Percentiles rank a stretch among this genome's conserved stretches.
These are phyloP conservation scores for Citrus unshiu DNA, from an alignment of 345 rosid species.

Conservation along the genomic window DNA sequence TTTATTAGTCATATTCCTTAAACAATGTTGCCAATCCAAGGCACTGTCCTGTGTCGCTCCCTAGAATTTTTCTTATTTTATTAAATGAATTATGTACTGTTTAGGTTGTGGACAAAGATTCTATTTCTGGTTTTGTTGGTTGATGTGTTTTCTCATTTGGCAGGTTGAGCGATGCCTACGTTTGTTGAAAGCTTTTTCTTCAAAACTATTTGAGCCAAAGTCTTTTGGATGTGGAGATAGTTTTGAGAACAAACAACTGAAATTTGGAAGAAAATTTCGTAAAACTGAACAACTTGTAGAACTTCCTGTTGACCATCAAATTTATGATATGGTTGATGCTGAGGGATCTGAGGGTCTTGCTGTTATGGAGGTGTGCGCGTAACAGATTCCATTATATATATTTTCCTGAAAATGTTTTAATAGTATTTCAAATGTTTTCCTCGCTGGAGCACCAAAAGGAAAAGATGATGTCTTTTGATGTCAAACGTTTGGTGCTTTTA, in stretches of 20 bases:
- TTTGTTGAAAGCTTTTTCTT: constrained; percentile 45
- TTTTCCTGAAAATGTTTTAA: neutral
- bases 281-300: constrained; percentile 69
- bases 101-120: neutral
- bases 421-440: neutral
- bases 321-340: constrained; percentile 81
- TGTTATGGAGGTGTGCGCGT: constrained; percentile 58
- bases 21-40: neutral
- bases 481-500: neutral
- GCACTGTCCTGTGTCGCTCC: neutral
- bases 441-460: neutral
- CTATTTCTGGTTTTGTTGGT: neutral
- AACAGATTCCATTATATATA: neutral
- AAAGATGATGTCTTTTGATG: neutral
- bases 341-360: constrained; percentile 69
- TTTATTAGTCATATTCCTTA: neutral
- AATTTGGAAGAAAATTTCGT: constrained; percentile 64
- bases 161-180: constrained; percentile 70
- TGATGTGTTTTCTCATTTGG: constrained; percentile 24
- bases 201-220: constrained; percentile 37
- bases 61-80: neutral
- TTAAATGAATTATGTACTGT: neutral
- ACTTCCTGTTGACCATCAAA: constrained; percentile 79
- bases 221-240: constrained; percentile 26
- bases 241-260: constrained; percentile 41